These are phyloP conservation scores for Talaromyces thailandensis DNA, from an alignment of 495 filamentous ascomycete genomes.

Conservation along the genomic window DNA sequence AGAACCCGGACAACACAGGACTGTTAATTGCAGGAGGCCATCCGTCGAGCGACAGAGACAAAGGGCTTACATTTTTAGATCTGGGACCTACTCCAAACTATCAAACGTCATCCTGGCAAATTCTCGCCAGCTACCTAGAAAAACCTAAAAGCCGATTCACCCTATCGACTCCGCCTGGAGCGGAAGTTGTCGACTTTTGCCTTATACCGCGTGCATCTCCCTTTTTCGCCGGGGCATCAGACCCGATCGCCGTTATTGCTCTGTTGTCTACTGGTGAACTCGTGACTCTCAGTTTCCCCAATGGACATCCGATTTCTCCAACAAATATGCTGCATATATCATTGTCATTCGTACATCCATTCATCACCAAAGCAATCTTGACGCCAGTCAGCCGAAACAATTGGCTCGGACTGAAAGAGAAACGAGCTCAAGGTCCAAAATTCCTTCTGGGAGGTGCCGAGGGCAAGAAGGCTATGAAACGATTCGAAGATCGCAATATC, in stretches of 20 bases:
- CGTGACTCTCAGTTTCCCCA: conserved; percentile 81
- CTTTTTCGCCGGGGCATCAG: conserved; percentile 77
- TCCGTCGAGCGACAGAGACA: conserved; percentile 48
- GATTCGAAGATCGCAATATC: conserved; percentile 73
- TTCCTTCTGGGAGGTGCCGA: conserved; percentile 71
- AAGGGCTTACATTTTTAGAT: conserved; percentile 80
- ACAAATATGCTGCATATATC: conserved; percentile 85
- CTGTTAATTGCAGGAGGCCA: conserved; percentile 79
- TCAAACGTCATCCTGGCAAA: conserved; percentile 79
- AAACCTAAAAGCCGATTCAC: conserved; percentile 55
- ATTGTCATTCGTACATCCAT: conserved; percentile 79
- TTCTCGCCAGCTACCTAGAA: conserved; percentile 68
- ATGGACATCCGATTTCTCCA: conserved; percentile 78
- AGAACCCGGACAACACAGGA: conserved; percentile 86
- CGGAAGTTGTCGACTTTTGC: conserved; percentile 71
- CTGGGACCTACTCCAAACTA: conserved; percentile 84
- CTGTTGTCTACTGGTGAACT: conserved; percentile 81
- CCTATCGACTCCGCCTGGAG: conserved; percentile 72
- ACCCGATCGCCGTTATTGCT: conserved; percentile 76
- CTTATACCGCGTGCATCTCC: conserved; percentile 73
- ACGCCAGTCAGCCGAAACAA: conserved; percentile 61
- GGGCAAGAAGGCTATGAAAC: conserved; percentile 53
- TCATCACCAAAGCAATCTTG: conserved; percentile 59
- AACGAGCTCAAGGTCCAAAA: conserved; percentile 59
- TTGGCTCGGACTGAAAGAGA: conserved; percentile 87